These are phyloP conservation scores for Trichoderma semiorbis DNA, from an alignment of 2,329 filamentous ascomycete genomes.

Conservation along the genomic window DNA sequence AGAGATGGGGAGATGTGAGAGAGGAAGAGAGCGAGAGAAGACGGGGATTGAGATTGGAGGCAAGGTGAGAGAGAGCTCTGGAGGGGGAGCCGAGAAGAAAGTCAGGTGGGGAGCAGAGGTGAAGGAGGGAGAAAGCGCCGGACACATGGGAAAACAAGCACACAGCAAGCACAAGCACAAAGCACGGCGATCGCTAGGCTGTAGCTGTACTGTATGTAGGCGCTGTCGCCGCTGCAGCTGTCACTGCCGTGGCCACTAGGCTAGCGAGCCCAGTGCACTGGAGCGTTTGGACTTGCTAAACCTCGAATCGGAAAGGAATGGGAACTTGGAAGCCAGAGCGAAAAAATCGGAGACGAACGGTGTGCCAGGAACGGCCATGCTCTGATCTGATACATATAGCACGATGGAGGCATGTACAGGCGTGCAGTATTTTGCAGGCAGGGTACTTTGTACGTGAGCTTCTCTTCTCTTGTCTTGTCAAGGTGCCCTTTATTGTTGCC, in stretches of 20 bases:
- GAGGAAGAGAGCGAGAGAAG: slow-evolving; percentile 25
- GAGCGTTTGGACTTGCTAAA: slow-evolving; percentile 7
- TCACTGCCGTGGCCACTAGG: slow-evolving; percentile 7
- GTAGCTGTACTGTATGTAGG: not conserved
- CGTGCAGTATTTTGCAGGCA: not conserved
- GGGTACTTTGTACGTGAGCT: not conserved
- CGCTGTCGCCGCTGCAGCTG: not conserved
- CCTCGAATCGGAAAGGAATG: not conserved
- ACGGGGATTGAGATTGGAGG: slow-evolving; percentile 8
- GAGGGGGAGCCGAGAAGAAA: slow-evolving; percentile 17
- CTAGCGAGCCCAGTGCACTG: not conserved
- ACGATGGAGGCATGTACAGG: not conserved
- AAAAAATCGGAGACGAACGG: not conserved
- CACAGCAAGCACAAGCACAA: not conserved
- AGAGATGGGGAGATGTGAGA: slow-evolving; percentile 26
- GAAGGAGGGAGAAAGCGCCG: slow-evolving; percentile 20
- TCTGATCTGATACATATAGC: not conserved
- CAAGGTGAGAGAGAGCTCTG: slow-evolving; percentile 22
- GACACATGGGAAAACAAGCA: slow-evolving; percentile 19
- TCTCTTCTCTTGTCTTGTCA: not conserved
- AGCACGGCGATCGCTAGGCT: not conserved
- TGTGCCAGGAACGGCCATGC: slow-evolving; percentile 12
- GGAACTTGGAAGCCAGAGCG: not conserved
- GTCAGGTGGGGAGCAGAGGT: slow-evolving; percentile 18
- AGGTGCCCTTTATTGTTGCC: not conserved